phyloP scores from a whole-genome alignment of 2,329 filamentous ascomycete genomes.

The Ceratocystis harringtonii region DNA sequence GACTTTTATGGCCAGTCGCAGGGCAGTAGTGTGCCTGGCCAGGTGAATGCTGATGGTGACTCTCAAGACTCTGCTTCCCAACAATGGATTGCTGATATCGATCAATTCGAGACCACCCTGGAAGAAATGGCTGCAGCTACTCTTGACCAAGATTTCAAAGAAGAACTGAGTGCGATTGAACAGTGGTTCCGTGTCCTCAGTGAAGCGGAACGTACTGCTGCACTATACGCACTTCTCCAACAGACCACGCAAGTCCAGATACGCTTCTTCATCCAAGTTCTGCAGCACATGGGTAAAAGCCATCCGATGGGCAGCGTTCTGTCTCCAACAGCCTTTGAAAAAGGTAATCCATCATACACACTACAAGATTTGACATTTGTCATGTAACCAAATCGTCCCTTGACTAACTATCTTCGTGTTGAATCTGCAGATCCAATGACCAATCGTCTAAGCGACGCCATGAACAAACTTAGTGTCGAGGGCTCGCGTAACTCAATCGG shows the following conservation, averaged over 20 bases:
- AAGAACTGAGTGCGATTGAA: conserved; percentile 95
- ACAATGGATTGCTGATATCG: conserved; percentile 98
- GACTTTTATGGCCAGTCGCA: conserved; percentile 79
- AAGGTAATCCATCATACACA: conserved; percentile 43
- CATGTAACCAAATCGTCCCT: background rate
- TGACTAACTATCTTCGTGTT: conserved; percentile 17
- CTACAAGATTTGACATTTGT: no score
- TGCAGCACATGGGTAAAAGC: conserved; percentile 97
- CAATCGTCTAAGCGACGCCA: conserved; percentile 84
- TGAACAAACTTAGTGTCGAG: conserved; percentile 86
- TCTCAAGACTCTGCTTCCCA: conserved; percentile 85
- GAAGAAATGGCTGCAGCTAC: conserved; percentile 98
- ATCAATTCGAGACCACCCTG: conserved; percentile 95
- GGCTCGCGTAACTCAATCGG: conserved; percentile 74
- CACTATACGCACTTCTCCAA: conserved; percentile 85
- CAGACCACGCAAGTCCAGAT: conserved; percentile 99
- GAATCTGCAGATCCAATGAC: conserved; percentile 71
- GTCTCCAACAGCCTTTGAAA: conserved; percentile 91
- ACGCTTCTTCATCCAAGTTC: conserved; percentile 94
- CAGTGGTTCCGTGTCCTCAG: conserved; percentile 98
- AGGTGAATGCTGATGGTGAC: conserved; percentile 57
- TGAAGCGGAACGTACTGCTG: conserved; percentile 89
- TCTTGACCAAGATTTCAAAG: conserved; percentile 98
- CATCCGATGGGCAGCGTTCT: conserved; percentile 93
- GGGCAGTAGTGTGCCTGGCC: conserved; percentile 37